Conservation (phyloP, 2,329 filamentous ascomycete genomes). For the Trichoderma brevicompactum region DNA sequence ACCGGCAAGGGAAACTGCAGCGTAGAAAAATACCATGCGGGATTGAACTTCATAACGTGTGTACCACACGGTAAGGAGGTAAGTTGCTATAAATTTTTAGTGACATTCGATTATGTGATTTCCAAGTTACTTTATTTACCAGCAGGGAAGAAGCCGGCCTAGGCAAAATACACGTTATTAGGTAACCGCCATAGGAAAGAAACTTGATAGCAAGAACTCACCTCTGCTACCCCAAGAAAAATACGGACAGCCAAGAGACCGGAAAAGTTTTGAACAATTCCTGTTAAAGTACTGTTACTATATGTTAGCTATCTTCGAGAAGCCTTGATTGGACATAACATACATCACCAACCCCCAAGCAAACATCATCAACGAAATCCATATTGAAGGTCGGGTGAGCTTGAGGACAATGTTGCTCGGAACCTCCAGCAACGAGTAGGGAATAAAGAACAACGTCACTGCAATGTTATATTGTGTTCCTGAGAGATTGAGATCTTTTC, state of each 20-base stretch:
- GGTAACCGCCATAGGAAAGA: no score
- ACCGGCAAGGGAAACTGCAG: constrained; percentile 61
- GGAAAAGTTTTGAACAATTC: constrained; percentile 74
- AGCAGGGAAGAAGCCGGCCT: no score
- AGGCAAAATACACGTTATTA: no score
- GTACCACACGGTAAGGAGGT: constrained; percentile 88
- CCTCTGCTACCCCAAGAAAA: constrained; percentile 58
- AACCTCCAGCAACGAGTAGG: constrained; percentile 7
- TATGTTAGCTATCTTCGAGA: constrained; percentile 39
- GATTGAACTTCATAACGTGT: constrained; percentile 84
- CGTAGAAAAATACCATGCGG: constrained; percentile 92
- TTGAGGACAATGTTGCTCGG: constrained; percentile 30
- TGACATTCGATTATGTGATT: not conserved
- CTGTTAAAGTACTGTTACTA: constrained; percentile 75
- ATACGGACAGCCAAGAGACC: constrained; percentile 81
- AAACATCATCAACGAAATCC: constrained; percentile 22
- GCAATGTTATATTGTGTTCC: constrained; percentile 33
- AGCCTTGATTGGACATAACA: not conserved
- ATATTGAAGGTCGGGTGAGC: constrained; percentile 16
- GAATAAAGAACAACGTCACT: constrained; percentile 36
- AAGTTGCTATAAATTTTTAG: constrained; percentile 50
- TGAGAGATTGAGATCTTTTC: constrained; percentile 32
- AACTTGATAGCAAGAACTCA: no score
- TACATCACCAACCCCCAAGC: constrained; percentile 18
- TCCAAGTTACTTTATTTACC: no score